Evolutionary conservation across 345 rosid species (phyloP).

Genomic region (Eucalyptus regnans): DNA sequence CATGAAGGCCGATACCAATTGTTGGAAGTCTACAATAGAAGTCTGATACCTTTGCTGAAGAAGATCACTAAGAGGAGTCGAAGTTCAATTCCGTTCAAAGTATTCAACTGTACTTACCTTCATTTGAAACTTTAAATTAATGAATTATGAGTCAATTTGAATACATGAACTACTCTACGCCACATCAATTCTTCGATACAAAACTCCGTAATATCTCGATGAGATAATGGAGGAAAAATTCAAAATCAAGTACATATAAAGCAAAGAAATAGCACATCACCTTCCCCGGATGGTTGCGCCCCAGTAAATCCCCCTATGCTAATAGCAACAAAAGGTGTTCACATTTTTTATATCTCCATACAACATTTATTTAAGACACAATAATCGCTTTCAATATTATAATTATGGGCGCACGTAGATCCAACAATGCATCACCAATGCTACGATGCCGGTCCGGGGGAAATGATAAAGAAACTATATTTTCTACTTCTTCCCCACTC

Average conservation of each 20-base stretch:
- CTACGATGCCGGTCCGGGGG: not conserved
- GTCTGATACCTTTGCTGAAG: no score
- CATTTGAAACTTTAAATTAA: no score
- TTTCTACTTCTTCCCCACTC: not conserved
- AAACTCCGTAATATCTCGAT: no score
- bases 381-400: not conserved
- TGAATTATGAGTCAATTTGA: no score
- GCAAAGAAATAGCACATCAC: not conserved
- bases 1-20: no score
- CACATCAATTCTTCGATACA: no score
- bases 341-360: not conserved
- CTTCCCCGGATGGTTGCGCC: not conserved
- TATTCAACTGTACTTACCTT: no score
- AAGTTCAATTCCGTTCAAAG: no score
- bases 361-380: not conserved
- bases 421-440: not conserved
- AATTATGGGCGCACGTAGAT: not conserved
- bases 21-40: rapidly evolving
- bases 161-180: no score
- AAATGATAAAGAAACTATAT: not conserved
- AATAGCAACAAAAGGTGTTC: not conserved
- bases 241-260: not conserved
- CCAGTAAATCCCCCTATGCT: not conserved
- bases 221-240: not conserved
- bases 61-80: no score